Base-by-base conservation (phyloP, 768 basidiomycete species). In the Kwoniella pini region DNA sequence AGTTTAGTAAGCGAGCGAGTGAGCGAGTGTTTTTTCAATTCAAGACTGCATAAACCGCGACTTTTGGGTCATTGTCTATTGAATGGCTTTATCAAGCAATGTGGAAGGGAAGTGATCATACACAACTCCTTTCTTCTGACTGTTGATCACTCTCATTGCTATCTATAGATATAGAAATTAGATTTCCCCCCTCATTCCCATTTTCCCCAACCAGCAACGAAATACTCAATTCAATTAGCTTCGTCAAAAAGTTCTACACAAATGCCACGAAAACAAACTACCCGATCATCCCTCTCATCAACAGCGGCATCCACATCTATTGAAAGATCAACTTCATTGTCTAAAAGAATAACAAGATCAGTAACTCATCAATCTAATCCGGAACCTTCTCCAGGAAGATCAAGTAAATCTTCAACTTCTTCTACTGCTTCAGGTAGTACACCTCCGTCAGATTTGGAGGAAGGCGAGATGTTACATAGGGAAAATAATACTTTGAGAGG, bases 401-500 rank as follows among this genome's bases (percentile, higher is more conserved):
- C 57, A n/a, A 36, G 13, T 13, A 26, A 42, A 45, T 61, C 59
- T 4, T 19, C 51, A 12, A n/a, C 51, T 28, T 26, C 50, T 7
- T 49, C 58, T 2, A 28, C 40, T 53, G 33, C 33, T 3, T 38
- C 52, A 19, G 43, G 33, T 28, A 53, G 28, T 17, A 52, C 57
- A 11, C 36, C 57, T 27, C 46, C 57, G 3, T 7, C 22, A 21
- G 40, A 55, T 15, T 26, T 21, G 9, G 28, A 36, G 21, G 59
- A 44, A 12, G 28, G 24, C 2, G 54, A 54, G 31, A 68, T 68
- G 63, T 38, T 68, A 55, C 57, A 60, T 53, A 42, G 33, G 9
- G 63, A 54, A 42, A 64, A 53, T 21, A 55, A 52, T 31, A 59
- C 62, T 0, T 40, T 77, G 26, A 44, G 75, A 60, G 69, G 71